Base-by-base conservation (phyloP, 306 rosid species). In the Myrica gale region DNA sequence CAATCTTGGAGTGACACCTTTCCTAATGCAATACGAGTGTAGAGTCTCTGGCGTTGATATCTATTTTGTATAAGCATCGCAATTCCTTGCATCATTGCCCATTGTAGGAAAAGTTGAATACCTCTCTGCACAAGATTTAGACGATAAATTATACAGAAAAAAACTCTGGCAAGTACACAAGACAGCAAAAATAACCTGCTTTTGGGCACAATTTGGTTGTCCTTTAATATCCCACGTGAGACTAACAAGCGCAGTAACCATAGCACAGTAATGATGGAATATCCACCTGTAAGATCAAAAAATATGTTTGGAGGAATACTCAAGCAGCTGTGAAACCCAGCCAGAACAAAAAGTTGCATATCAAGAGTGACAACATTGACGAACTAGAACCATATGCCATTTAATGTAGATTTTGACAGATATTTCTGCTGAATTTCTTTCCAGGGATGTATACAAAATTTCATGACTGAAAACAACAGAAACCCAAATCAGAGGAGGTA, bases 41-140 rank as follows among this genome's bases (percentile, higher is more conserved):
- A 96, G 66, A 96, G 97, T 80, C 99, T 89, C 82, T 96, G 97
- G 7, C 99, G 97, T 74, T 96, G 99, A 86, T 96, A 96, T 90
- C 99, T 89, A 81, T 96, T 96, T 79, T 96, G 99, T 76, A 96
- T 76, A 73, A 96, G 98, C 99, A 96, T 96, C 70, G 99, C 96
- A 61, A 96, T 87, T 78, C 99, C 99, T 87, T 96, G 99, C 99
- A 96, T 89, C 98, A 96, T 88, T 77, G 99, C 99, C 99, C 99
- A 96, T 74, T 90, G 97, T 61, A 96, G 86, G 83, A 96, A 96
- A 76, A 96, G 98, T 81, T 92, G 93, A 19, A 96, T 98, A 37
- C 99, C 99, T 82, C 98, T 89, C 99, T 96, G 89, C 80, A 83
- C 44, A 62, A 83, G 48, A 85, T 72, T 76, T 26, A 62, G 68